Percentiles rank a stretch among this genome's conserved stretches.
These are phyloP conservation scores for Hygrophila difformis DNA, from an alignment of 257 asterid genomes.

Conservation along the genomic window DNA sequence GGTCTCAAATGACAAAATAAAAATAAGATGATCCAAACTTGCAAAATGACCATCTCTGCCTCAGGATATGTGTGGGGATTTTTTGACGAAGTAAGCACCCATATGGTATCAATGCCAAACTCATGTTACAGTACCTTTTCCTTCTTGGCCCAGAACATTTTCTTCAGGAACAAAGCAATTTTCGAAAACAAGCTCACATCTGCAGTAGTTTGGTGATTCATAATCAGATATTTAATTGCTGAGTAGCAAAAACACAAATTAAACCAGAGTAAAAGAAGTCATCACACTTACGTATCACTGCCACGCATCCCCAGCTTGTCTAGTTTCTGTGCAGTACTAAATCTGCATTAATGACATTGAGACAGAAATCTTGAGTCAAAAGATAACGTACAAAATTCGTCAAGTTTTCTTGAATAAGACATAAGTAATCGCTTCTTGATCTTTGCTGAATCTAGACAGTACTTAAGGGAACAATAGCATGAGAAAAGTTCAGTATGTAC, in stretches of 20 bases:
- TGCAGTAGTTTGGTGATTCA: constrained; percentile 28
- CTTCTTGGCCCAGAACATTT: constrained; percentile 87
- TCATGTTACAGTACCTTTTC: constrained; percentile 57
- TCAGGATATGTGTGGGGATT: too few relatives aligned
- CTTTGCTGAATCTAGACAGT: too few relatives aligned
- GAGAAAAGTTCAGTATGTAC: too few relatives aligned
- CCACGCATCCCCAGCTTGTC: constrained; percentile 99
- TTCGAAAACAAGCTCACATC: constrained; percentile 98
- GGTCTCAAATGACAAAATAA: too few relatives aligned
- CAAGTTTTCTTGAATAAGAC: too few relatives aligned
- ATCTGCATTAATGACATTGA: constrained; percentile 45
- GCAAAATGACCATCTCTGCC: too few relatives aligned
- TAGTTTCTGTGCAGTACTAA: constrained; percentile 94
- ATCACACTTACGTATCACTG: constrained; percentile 82
- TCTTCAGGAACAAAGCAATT: constrained; percentile 89
- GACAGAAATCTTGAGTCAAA: constrained; percentile 1
- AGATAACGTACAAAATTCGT: too few relatives aligned
- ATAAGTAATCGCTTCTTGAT: too few relatives aligned
- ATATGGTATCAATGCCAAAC: not conserved
- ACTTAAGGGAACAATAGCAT: too few relatives aligned
- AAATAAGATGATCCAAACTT: too few relatives aligned
- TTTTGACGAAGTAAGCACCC: too few relatives aligned
- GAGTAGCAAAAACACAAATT: constrained; percentile 4
- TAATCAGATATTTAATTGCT: constrained; percentile 9
- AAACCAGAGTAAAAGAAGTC: constrained; percentile 11